Percentiles rank a stretch among this genome's conserved stretches.
These are phyloP conservation scores for Posidonia australis DNA, from an alignment of 106 monocot genomes.

Conservation along the genomic window DNA sequence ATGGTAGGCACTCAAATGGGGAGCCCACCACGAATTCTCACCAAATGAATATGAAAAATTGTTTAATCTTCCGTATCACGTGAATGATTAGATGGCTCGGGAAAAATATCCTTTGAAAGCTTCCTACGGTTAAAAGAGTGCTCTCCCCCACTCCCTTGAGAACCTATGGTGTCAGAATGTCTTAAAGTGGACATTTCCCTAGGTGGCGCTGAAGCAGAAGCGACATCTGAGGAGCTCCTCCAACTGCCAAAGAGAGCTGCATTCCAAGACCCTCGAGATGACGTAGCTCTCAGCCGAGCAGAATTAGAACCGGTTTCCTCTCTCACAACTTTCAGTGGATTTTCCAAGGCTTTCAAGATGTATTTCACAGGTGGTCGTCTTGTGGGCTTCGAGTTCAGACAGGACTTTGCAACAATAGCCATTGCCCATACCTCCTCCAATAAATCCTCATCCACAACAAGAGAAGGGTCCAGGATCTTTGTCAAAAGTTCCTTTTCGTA, in stretches of 20 bases:
- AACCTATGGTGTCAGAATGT: conserved; percentile 4
- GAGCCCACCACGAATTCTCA: conserved; percentile 5
- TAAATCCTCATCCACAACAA: conserved; percentile 55
- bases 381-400: conserved; percentile 51
- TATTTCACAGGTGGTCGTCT: conserved; percentile 36
- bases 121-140: conserved; percentile 23
- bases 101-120: conserved; percentile 34
- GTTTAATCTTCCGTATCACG: conserved; percentile 2
- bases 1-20: conserved; percentile 7
- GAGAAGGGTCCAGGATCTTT: conserved; percentile 56
- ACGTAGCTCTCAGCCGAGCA: conserved; percentile 18
- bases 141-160: conserved; percentile 34
- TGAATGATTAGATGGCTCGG: conserved; percentile 22
- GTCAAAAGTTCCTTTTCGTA: conserved; percentile 43
- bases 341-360: conserved; percentile 52
- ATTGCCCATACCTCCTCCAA: conserved; percentile 65
- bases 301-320: conserved; percentile 18
- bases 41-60: background rate
- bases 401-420: conserved; percentile 49
- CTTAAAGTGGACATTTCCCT: conserved; percentile 3
- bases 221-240: conserved; percentile 23
- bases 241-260: conserved; percentile 35
- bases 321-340: conserved; percentile 56
- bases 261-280: conserved; percentile 44
- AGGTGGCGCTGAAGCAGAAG: conserved; percentile 12